These are phyloP conservation scores for Daedaleopsis sinensis DNA, from an alignment of 768 basidiomycete genomes.

Conservation along the genomic window DNA sequence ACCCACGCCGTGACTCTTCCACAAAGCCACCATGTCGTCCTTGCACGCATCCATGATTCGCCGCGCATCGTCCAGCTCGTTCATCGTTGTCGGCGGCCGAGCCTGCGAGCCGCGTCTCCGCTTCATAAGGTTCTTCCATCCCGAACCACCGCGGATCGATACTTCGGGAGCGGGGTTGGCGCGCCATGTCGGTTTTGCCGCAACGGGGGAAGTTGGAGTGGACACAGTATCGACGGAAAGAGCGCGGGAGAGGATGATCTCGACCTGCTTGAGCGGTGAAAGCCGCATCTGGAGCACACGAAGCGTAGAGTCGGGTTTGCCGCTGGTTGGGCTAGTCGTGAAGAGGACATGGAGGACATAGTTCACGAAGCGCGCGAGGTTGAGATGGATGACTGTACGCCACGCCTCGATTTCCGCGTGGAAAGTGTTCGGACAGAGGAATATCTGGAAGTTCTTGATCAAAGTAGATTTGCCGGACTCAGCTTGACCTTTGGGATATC, in stretches of 20 bases:
- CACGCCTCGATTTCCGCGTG: slow-evolving; percentile 55
- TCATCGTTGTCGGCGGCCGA: slow-evolving; percentile 4
- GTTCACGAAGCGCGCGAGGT: slow-evolving; percentile 55
- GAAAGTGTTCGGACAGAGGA: slow-evolving; percentile 59
- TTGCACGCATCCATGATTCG: slow-evolving; percentile 53
- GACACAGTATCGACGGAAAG: slow-evolving; percentile 38
- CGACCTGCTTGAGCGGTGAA: slow-evolving; percentile 54
- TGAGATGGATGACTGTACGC: slow-evolving; percentile 65
- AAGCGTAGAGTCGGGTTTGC: neutral
- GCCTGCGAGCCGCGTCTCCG: slow-evolving; percentile 17
- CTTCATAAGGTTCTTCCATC: slow-evolving; percentile 48
- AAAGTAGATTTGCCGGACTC: slow-evolving; percentile 68
- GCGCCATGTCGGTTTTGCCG: slow-evolving; percentile 11
- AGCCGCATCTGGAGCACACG: slow-evolving; percentile 50
- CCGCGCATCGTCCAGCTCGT: slow-evolving; percentile 43
- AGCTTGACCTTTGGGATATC: slow-evolving; percentile 45
- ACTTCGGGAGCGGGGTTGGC: slow-evolving; percentile 46
- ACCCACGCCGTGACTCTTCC: slow-evolving; percentile 1
- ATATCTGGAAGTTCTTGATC: slow-evolving; percentile 62
- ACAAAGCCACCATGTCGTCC: slow-evolving; percentile 26
- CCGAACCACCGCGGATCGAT: slow-evolving; percentile 44
- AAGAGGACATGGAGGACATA: slow-evolving; percentile 43
- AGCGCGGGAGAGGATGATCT: slow-evolving; percentile 46
- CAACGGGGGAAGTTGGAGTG: slow-evolving; percentile 18
- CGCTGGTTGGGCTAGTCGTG: slow-evolving; percentile 2